Conservation (phyloP, 768 basidiomycete genomes). For the Podaxis pistillaris region DNA sequence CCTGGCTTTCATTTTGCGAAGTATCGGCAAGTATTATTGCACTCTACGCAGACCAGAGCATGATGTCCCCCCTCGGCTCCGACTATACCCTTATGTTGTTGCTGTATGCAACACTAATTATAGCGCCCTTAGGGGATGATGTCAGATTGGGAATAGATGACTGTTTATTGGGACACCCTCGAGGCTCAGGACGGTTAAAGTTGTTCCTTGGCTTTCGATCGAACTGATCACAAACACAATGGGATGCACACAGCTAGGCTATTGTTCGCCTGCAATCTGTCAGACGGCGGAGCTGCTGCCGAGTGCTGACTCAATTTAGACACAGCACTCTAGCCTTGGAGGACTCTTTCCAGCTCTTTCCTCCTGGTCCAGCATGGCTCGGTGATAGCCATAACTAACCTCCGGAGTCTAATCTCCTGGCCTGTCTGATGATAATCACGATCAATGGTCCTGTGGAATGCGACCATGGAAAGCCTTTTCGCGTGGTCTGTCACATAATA, state of each 20-base stretch:
- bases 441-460: background rate
- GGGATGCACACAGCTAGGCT: background rate
- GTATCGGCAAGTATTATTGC: background rate
- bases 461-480: background rate
- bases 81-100: background rate
- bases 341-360: background rate
- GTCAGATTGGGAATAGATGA: background rate
- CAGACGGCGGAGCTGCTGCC: background rate
- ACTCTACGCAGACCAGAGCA: background rate
- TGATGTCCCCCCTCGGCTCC: background rate
- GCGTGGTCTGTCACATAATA: background rate
- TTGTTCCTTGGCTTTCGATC: background rate
- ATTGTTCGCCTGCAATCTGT: background rate
- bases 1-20: background rate
- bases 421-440: background rate
- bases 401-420: background rate
- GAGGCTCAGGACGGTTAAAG: background rate
- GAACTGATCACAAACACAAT: background rate
- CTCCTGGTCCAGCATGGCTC: background rate
- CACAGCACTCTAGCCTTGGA: background rate
- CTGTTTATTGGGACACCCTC: background rate
- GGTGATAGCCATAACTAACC: background rate
- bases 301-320: background rate
- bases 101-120: background rate
- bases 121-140: background rate